A percentile compares a stretch with the other conserved stretches of the same genome.
These are phyloP conservation scores for Russula brevipes DNA, from an alignment of 768 basidiomycete genomes.

Conservation along the genomic window DNA sequence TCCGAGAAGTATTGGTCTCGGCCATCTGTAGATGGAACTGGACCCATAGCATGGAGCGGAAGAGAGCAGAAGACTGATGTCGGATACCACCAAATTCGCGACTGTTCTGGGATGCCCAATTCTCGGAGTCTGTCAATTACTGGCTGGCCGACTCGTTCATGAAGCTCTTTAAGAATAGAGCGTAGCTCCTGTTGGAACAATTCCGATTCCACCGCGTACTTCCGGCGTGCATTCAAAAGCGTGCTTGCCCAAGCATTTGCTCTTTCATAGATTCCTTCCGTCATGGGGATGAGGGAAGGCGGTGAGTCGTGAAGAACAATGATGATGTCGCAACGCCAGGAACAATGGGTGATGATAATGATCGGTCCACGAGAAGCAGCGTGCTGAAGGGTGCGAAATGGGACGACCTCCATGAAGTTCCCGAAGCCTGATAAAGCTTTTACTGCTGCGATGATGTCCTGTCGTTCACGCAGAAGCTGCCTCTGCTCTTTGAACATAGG, in stretches of 20 bases:
- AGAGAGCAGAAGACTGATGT: not conserved
- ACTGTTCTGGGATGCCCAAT: not conserved
- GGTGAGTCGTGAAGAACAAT: not conserved
- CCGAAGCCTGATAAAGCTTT: not conserved
- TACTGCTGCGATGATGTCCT: not conserved
- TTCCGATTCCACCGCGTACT: not conserved
- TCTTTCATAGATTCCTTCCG: not conserved
- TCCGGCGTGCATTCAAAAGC: not conserved
- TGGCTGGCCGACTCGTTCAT: constrained; percentile 6
- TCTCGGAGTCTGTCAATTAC: constrained; percentile 3
- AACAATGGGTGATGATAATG: constrained; percentile 4
- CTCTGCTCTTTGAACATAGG: not conserved
- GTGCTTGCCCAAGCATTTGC: not conserved
- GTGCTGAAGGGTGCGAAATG: not conserved
- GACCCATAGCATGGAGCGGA: constrained; percentile 20
- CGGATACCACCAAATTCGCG: constrained; percentile 16
- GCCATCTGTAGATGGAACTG: not conserved
- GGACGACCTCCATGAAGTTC: not conserved
- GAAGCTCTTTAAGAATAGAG: not conserved
- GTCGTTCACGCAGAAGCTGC: not conserved
- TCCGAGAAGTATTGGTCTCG: constrained; percentile 4
- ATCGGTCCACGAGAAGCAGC: constrained; percentile 4
- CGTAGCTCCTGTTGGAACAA: not conserved
- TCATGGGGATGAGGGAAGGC: not conserved
- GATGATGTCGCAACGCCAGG: not conserved